phyloP scores from a whole-genome alignment of 2,329 filamentous ascomycete species.

The Dactylellina leptospora region DNA sequence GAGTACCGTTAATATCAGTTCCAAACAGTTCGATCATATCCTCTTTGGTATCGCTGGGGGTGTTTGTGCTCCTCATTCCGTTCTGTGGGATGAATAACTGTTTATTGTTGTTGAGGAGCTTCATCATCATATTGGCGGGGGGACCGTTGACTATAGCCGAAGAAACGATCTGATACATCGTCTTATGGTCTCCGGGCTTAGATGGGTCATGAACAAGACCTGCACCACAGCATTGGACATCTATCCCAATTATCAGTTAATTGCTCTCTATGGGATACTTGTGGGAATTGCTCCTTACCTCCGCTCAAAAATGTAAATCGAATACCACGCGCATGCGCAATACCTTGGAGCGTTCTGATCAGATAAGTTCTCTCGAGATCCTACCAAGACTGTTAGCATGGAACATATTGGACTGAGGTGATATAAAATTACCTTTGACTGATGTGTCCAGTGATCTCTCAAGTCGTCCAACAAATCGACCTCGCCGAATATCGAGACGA shows the following conservation, averaged over 20 bases:
- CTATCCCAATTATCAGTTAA: slow-evolving; percentile 61
- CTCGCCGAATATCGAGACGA: slow-evolving; percentile 94
- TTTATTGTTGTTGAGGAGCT: slow-evolving; percentile 94
- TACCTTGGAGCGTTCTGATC: slow-evolving; percentile 93
- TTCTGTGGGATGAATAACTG: slow-evolving; percentile 90
- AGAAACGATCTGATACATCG: slow-evolving; percentile 85
- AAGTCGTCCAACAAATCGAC: slow-evolving; percentile 93
- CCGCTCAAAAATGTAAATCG: slow-evolving; percentile 97
- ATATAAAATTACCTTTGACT: slow-evolving; percentile 75
- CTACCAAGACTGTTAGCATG: slow-evolving; percentile 59
- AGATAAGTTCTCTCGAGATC: slow-evolving; percentile 96
- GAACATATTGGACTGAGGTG: neutral
- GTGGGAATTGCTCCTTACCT: slow-evolving; percentile 64
- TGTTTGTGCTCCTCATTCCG: slow-evolving; percentile 74
- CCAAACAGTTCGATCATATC: slow-evolving; percentile 99
- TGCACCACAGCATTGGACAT: slow-evolving; percentile 89
- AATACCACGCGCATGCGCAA: slow-evolving; percentile 91
- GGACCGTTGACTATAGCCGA: slow-evolving; percentile 91
- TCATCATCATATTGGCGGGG: slow-evolving; percentile 83
- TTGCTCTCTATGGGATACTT: slow-evolving; percentile 25
- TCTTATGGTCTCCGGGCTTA: slow-evolving; percentile 69
- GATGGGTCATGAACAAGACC: slow-evolving; percentile 93
- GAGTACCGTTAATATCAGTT: slow-evolving; percentile 83
- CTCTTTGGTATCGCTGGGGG: slow-evolving; percentile 90
- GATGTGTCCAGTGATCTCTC: slow-evolving; percentile 97